Evolutionary conservation across 768 basidiomycete species (phyloP).

Genomic region (Thelephora aurantiotincta): DNA sequence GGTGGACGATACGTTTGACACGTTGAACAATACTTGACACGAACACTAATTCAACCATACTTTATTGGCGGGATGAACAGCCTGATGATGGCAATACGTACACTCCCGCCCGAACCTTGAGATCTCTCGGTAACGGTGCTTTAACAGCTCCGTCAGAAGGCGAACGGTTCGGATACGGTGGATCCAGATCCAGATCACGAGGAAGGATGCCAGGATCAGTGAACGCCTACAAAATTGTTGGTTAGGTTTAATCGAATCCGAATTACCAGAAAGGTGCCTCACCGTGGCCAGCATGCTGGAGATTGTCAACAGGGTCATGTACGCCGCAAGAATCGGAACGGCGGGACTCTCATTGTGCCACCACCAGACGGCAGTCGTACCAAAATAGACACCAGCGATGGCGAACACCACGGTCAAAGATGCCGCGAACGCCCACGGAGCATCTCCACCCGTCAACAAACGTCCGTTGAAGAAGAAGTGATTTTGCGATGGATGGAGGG

Average conservation of each 20-base stretch:
- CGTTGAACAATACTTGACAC: constrained; percentile 88
- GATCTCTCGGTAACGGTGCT: constrained; percentile 65
- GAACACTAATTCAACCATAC: constrained; percentile 38
- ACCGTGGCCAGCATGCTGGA: constrained; percentile 71
- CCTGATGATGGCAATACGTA: constrained; percentile 24
- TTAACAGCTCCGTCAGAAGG: constrained; percentile 49
- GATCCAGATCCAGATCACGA: constrained; percentile 72
- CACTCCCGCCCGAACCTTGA: constrained; percentile 68
- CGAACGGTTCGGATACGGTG: constrained; percentile 53
- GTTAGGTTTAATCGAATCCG: constrained; percentile 9
- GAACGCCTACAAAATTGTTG: constrained; percentile 38
- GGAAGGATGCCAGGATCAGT: constrained; percentile 85
- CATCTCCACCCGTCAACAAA: constrained; percentile 76
- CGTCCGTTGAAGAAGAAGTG: constrained; percentile 61
- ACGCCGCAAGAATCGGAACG: constrained; percentile 51
- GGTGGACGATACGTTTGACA: constrained; percentile 91
- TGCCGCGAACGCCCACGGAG: constrained; percentile 65
- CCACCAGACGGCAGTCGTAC: constrained; percentile 80
- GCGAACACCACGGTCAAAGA: constrained; percentile 46
- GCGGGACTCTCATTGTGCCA: constrained; percentile 70
- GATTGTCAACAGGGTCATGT: constrained; percentile 50
- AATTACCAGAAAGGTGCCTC: constrained; percentile 15
- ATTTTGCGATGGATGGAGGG: constrained; percentile 60
- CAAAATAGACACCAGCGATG: constrained; percentile 75
- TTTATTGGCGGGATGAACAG: constrained; percentile 1